phyloP scores from a whole-genome alignment of 2,329 filamentous ascomycete species.

The Stagonosporopsis chrysanthemi region DNA sequence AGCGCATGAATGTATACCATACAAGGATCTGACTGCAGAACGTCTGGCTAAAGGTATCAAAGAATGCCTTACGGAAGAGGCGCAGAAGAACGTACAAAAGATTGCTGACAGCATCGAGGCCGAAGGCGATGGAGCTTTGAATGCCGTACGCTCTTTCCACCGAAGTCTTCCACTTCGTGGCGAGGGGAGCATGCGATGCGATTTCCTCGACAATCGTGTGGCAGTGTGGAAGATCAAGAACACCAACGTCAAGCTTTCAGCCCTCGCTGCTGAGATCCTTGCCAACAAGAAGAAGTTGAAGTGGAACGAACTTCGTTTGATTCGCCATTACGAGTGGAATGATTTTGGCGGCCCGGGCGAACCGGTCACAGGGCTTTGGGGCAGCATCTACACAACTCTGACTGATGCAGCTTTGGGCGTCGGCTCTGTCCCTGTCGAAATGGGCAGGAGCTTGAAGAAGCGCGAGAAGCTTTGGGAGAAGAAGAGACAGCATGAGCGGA shows the following conservation, averaged over 20 bases:
- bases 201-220: constrained; percentile 67
- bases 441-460: constrained; percentile 66
- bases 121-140: constrained; percentile 72
- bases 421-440: constrained; percentile 67
- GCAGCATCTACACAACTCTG: constrained; percentile 66
- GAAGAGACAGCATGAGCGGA: constrained; percentile 49
- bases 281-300: constrained; percentile 67
- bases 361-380: constrained; percentile 71
- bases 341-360: constrained; percentile 79
- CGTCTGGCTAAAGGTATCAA: constrained; percentile 74
- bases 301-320: constrained; percentile 69
- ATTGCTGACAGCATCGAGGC: constrained; percentile 68
- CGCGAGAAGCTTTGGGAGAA: constrained; percentile 60
- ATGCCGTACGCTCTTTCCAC: constrained; percentile 74
- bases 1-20: constrained; percentile 68
- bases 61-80: constrained; percentile 69
- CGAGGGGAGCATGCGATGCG: constrained; percentile 65
- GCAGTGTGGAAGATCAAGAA: constrained; percentile 72
- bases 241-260: constrained; percentile 66
- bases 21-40: constrained; percentile 70
- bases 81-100: constrained; percentile 62
- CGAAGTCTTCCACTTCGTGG: constrained; percentile 61
- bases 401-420: constrained; percentile 69
- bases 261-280: constrained; percentile 70
- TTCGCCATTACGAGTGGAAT: constrained; percentile 76